Evolutionary conservation across 2,329 filamentous ascomycete species (phyloP).

Genomic region (Dothideomycetes sp.): DNA sequence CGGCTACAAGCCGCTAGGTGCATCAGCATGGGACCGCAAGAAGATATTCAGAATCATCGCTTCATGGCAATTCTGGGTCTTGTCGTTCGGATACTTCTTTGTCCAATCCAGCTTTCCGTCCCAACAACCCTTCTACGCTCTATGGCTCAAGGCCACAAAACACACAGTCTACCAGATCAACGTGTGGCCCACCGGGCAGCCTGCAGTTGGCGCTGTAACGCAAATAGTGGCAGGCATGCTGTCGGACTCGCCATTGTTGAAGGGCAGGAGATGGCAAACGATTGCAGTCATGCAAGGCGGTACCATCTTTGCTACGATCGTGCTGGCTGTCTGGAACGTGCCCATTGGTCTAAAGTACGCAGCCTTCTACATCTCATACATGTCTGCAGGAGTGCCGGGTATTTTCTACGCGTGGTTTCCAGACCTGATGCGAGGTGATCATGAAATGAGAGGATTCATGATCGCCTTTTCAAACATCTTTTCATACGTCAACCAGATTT

Average conservation of each 20-base stretch:
- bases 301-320: constrained; percentile 41
- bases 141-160: constrained; percentile 41
- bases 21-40: constrained; percentile 27
- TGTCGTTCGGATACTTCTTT: constrained; percentile 41
- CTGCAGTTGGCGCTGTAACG: constrained; percentile 45
- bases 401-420: constrained; percentile 31
- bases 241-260: constrained; percentile 6
- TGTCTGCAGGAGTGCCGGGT: constrained; percentile 41
- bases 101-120: constrained; percentile 43
- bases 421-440: constrained; percentile 32
- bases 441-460: constrained; percentile 41
- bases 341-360: constrained; percentile 45
- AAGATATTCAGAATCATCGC: constrained; percentile 22
- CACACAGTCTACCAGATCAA: constrained; percentile 6
- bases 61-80: constrained; percentile 39
- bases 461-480: constrained; percentile 7
- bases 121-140: constrained; percentile 35
- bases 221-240: constrained; percentile 7
- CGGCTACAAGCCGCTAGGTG: constrained; percentile 4
- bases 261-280: constrained; percentile 6
- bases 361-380: constrained; percentile 40
- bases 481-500: constrained; percentile 33
- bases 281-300: constrained; percentile 14
- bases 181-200: constrained; percentile 19
- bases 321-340: constrained; percentile 45